phyloP scores from a whole-genome alignment of 495 filamentous ascomycete genomes.

The Penicillium lagena region DNA sequence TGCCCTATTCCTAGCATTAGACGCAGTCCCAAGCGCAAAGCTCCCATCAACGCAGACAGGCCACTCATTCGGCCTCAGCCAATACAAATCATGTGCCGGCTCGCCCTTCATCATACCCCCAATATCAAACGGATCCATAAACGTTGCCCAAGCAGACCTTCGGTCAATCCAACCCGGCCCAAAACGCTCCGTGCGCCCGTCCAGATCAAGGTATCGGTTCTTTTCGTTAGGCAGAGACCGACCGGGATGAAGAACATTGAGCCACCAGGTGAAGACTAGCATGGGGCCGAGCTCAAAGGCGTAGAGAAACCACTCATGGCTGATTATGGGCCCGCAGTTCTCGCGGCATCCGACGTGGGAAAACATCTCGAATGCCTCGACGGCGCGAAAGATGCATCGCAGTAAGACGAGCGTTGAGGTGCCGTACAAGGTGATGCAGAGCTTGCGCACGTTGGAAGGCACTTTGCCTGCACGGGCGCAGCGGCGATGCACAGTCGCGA shows the following conservation, averaged over 20 bases:
- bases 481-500: conserved; percentile 28
- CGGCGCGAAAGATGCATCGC: conserved; percentile 33
- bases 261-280: conserved; percentile 33
- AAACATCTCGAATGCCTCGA: conserved; percentile 26
- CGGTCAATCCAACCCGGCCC: conserved; percentile 35
- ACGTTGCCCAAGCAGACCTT: conserved; percentile 21
- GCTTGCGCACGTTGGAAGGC: conserved; percentile 24
- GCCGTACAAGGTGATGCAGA: conserved; percentile 34
- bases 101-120: conserved; percentile 17
- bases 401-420: conserved; percentile 29
- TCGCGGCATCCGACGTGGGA: conserved; percentile 9
- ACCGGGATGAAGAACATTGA: conserved; percentile 31
- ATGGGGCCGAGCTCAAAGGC: conserved; percentile 32
- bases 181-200: conserved; percentile 26
- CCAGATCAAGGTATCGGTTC: conserved; percentile 22
- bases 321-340: conserved; percentile 22
- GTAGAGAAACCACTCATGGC: conserved; percentile 34
- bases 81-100: conserved; percentile 25
- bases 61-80: conserved; percentile 22
- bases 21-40: conserved; percentile 24
- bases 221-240: conserved; percentile 23
- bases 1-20: conserved; percentile 4
- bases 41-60: conserved; percentile 23
- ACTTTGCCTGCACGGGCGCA: conserved; percentile 11
- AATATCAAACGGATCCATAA: conserved; percentile 30